phyloP scores from a whole-genome alignment of 805 yeast species.

The Candida maesae region DNA sequence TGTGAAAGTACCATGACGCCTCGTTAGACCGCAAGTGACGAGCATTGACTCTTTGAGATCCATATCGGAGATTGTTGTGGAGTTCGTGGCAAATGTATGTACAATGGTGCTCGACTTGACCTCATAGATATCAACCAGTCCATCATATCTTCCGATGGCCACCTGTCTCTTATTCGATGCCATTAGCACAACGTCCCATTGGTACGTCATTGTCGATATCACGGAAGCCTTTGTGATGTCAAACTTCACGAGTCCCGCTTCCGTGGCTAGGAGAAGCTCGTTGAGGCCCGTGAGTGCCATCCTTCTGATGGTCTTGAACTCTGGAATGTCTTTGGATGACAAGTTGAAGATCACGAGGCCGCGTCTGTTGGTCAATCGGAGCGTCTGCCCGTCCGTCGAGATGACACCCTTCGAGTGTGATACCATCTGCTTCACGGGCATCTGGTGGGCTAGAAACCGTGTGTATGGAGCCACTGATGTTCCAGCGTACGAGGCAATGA shows the following conservation, averaged over 20 bases:
- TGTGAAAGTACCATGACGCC: conserved; percentile 52
- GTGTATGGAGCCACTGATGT: conserved; percentile 52
- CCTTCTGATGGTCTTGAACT: conserved; percentile 33
- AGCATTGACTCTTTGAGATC: conserved; percentile 62
- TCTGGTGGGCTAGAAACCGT: conserved; percentile 48
- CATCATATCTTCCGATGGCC: conserved; percentile 55
- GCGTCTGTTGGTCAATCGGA: conserved; percentile 52
- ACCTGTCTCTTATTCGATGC: conserved; percentile 50
- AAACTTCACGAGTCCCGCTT: conserved; percentile 37
- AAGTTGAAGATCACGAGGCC: conserved; percentile 44
- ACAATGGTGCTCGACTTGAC: conserved; percentile 45
- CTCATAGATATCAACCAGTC: conserved; percentile 62
- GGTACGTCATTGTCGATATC: conserved; percentile 37
- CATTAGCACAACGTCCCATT: conserved; percentile 43
- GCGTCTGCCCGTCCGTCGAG: conserved; percentile 47
- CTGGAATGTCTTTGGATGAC: conserved; percentile 29
- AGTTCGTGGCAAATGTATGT: conserved; percentile 55
- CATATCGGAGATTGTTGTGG: conserved; percentile 58
- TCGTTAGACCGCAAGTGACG: conserved; percentile 78
- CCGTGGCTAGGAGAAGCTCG: conserved; percentile 44
- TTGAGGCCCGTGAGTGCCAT: conserved; percentile 32
- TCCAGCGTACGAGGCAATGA: conserved; percentile 40
- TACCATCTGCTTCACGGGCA: conserved; percentile 49
- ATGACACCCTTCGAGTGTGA: conserved; percentile 56
- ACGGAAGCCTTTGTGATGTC: conserved; percentile 39